Evolutionary conservation across 352 stramenopile genomes (phyloP).

Genomic region (Phytophthora fragariae): DNA sequence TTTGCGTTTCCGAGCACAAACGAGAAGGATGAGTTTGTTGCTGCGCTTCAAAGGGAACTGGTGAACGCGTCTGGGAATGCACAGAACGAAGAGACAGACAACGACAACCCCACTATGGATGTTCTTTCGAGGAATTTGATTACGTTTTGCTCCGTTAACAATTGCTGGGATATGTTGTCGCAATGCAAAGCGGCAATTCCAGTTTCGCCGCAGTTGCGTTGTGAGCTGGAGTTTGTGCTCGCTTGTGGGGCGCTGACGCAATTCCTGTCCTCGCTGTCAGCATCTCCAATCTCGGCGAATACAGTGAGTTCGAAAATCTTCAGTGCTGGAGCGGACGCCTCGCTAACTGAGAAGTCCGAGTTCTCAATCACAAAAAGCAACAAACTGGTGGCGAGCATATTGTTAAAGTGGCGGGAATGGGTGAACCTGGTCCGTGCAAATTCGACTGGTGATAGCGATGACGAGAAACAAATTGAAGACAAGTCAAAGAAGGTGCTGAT

Average conservation of each 20-base stretch:
- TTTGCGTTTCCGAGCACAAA: constrained; percentile 51
- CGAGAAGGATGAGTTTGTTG: constrained; percentile 47
- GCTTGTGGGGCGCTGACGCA: constrained; percentile 52
- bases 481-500: constrained; percentile 46
- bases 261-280: constrained; percentile 52
- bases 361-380: constrained; percentile 57
- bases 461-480: constrained; percentile 28
- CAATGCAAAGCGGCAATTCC: constrained; percentile 41
- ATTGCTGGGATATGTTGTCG: constrained; percentile 60
- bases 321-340: constrained; percentile 13
- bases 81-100: constrained; percentile 1
- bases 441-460: neutral
- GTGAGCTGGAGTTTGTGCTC: constrained; percentile 58
- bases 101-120: constrained; percentile 1
- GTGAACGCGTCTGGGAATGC: neutral
- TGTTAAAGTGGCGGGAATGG: constrained; percentile 53
- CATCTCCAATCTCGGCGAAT: constrained; percentile 27
- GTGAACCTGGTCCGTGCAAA: constrained; percentile 15
- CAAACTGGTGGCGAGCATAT: constrained; percentile 54
- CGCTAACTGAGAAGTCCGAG: constrained; percentile 30
- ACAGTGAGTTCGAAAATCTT: constrained; percentile 13
- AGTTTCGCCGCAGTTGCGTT: constrained; percentile 30
- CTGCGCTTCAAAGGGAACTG: constrained; percentile 43
- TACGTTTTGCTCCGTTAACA: constrained; percentile 61
- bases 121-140: constrained; percentile 52